phyloP scores from a whole-genome alignment of 805 yeast genomes.

The Torulaspora microellipsoides region DNA sequence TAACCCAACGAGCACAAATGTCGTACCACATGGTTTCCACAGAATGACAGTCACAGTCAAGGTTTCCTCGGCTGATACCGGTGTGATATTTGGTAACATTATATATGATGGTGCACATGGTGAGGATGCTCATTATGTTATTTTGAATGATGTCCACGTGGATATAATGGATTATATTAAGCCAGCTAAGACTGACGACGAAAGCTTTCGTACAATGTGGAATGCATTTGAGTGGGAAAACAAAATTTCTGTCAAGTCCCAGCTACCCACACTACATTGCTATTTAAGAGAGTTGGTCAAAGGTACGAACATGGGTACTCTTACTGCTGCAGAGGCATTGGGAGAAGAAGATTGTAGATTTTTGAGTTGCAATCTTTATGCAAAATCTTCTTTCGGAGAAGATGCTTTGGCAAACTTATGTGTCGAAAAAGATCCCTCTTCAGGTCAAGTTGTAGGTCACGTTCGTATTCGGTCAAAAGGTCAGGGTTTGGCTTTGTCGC shows the following conservation, averaged over 20 bases:
- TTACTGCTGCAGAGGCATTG: slow-evolving; percentile 87
- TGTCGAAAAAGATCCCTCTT: slow-evolving; percentile 68
- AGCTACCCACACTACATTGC: slow-evolving; percentile 59
- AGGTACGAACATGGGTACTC: slow-evolving; percentile 89
- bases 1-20: slow-evolving; percentile 80
- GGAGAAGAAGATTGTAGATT: slow-evolving; percentile 77
- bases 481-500: slow-evolving; percentile 90
- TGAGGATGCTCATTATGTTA: slow-evolving; percentile 82
- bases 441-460: slow-evolving; percentile 81
- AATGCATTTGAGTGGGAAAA: slow-evolving; percentile 99
- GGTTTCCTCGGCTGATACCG: slow-evolving; percentile 96
- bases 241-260: slow-evolving; percentile 83
- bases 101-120: slow-evolving; percentile 95
- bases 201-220: slow-evolving; percentile 96
- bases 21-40: slow-evolving; percentile 97
- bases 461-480: slow-evolving; percentile 96
- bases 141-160: slow-evolving; percentile 89
- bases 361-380: slow-evolving; percentile 89
- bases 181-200: slow-evolving; percentile 88
- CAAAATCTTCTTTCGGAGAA: slow-evolving; percentile 92
- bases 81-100: slow-evolving; percentile 95
- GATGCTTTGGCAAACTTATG: slow-evolving; percentile 95
- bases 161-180: slow-evolving; percentile 97
- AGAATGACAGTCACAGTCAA: slow-evolving; percentile 83
- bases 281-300: slow-evolving; percentile 65